A percentile compares a stretch with the other conserved stretches of the same genome.
These are phyloP conservation scores for Xylaria telfairii DNA, from an alignment of 495 filamentous ascomycete genomes.

Conservation along the genomic window DNA sequence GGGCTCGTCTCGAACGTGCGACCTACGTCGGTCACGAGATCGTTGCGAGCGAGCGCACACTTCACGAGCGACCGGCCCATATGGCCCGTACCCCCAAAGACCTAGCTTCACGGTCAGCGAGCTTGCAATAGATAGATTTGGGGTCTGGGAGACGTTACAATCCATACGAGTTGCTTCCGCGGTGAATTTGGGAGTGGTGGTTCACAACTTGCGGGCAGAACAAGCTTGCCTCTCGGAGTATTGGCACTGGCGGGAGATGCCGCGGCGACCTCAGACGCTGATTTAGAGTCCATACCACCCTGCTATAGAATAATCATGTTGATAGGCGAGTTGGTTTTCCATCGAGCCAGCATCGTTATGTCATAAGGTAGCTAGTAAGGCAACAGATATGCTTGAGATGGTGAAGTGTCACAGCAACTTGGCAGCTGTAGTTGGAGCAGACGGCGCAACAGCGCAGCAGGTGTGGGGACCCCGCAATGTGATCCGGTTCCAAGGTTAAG, in stretches of 20 bases:
- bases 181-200: conserved; percentile 77
- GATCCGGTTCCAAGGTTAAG: not conserved
- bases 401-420: conserved; percentile 25
- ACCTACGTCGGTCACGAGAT: conserved; percentile 89
- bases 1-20: conserved; percentile 80
- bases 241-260: conserved; percentile 36
- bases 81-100: conserved; percentile 95
- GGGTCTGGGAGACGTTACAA: conserved; percentile 60
- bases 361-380: not conserved
- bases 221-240: conserved; percentile 44
- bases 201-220: conserved; percentile 78
- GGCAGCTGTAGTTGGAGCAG: conserved; percentile 10
- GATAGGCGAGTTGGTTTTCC: not conserved
- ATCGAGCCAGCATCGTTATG: conserved; percentile 6
- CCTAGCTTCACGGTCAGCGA: conserved; percentile 49
- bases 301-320: conserved; percentile 19
- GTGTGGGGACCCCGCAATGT: conserved; percentile 19
- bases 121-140: not conserved
- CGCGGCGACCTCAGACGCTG: conserved; percentile 34
- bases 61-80: conserved; percentile 92
- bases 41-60: conserved; percentile 76
- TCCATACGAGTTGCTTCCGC: conserved; percentile 78
- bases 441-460: not conserved
- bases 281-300: conserved; percentile 40
- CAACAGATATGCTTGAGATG: not conserved